Percentiles rank a stretch among this genome's conserved stretches.
phyloP scores from a whole-genome alignment of 208 protist genomes.

The Trypanosoma theileri region DNA sequence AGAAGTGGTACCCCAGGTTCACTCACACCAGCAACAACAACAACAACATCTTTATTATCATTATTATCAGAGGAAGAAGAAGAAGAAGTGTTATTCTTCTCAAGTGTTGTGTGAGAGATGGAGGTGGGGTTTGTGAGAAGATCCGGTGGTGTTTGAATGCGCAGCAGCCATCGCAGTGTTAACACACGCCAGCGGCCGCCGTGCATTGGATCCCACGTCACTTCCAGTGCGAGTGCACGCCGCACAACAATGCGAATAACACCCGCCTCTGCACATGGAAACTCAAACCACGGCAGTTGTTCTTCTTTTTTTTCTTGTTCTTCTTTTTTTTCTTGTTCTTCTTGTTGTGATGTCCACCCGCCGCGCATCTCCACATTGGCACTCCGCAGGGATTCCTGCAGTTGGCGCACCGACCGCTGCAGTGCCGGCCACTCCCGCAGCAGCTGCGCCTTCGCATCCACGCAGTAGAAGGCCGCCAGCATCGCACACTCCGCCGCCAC shows the following conservation, averaged over 20 bases:
- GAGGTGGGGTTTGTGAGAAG: not conserved
- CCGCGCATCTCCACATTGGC: conserved; percentile 20
- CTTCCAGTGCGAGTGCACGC: conserved; percentile 51
- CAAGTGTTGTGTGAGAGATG: too few relatives aligned
- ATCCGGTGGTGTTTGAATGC: conserved; percentile 17
- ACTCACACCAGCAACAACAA: not conserved
- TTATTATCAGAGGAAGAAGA: too few relatives aligned
- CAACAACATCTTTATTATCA: not conserved
- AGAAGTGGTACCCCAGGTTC: conserved; percentile 1
- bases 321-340: not conserved
- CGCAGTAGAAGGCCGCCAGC: conserved; percentile 44
- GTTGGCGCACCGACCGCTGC: conserved; percentile 3
- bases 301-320: not conserved
- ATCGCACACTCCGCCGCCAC: conserved; percentile 56
- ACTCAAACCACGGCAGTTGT: conserved; percentile 31
- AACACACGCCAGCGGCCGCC: conserved; percentile 45
- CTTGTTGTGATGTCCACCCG: too few relatives aligned
- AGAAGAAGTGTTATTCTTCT: too few relatives aligned
- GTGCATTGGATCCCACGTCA: conserved; percentile 54
- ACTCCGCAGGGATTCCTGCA: conserved; percentile 9
- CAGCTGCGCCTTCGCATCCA: conserved; percentile 58
- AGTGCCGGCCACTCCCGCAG: conserved; percentile 54
- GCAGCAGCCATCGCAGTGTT: conserved; percentile 51
- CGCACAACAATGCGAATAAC: conserved; percentile 59
- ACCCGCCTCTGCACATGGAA: conserved; percentile 33